Percentiles rank a stretch among this genome's conserved stretches.
Evolutionary conservation across 495 filamentous ascomycete genomes (phyloP).

Genomic region (Astrothelium subdiscretum): DNA sequence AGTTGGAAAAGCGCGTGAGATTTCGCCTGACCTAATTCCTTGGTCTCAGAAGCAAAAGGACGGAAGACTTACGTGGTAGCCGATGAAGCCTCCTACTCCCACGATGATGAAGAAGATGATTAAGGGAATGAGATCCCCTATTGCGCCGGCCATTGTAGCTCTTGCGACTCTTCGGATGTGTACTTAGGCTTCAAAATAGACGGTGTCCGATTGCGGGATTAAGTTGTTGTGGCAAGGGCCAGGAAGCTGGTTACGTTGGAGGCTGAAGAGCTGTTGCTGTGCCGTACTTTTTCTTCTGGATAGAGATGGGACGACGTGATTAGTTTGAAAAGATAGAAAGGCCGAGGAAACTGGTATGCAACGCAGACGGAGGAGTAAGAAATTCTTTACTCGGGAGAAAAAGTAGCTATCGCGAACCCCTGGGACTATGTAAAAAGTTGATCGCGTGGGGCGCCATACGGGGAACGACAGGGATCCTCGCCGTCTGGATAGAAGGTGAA

Average conservation of each 20-base stretch:
- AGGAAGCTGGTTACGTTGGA: not conserved
- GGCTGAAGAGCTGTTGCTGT: not conserved
- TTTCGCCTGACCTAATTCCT: not conserved
- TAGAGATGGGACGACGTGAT: not conserved
- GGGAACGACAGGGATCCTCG: too few relatives aligned
- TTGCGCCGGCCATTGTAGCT: constrained; percentile 14
- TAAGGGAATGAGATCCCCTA: constrained; percentile 56
- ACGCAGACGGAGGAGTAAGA: not conserved
- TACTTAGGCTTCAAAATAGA: not conserved
- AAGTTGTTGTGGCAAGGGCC: not conserved
- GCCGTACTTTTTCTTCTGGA: not conserved
- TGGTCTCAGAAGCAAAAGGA: too few relatives aligned
- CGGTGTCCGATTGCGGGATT: not conserved
- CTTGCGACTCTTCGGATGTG: not conserved
- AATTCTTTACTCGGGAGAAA: not conserved
- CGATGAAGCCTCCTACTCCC: constrained; percentile 48
- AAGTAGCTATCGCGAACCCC: not conserved
- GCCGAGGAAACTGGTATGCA: not conserved
- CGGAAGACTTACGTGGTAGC: constrained; percentile 41
- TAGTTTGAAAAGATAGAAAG: not conserved
- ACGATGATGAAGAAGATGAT: constrained; percentile 59
- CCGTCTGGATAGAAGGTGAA: too few relatives aligned
- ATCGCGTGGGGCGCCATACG: not conserved
- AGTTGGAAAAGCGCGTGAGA: not conserved
- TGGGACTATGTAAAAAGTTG: not conserved